Base-by-base conservation (phyloP, 2,329 filamentous ascomycete species). In the Ophiostoma fasciatum region DNA sequence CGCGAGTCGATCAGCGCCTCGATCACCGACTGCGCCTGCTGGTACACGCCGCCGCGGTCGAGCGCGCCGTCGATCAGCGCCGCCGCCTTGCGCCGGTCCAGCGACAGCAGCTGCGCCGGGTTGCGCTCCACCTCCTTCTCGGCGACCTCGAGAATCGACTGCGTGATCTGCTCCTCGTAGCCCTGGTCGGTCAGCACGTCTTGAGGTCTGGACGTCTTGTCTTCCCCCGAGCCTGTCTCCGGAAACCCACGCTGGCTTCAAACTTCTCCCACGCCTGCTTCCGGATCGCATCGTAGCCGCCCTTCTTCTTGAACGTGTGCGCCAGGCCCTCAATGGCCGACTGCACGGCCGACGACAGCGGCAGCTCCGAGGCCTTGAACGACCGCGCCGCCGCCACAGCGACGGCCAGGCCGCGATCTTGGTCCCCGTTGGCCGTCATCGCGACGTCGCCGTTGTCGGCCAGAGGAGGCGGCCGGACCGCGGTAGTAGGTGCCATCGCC, bases 241-340 rank as follows among this genome's bases (percentile, higher is more conserved):
- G n/a, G 17, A 18, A 13, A 46, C 68, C 39, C 66, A 83, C 79
- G 46, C 74, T 77, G 21, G 71, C 68, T 49, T 77, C 73, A 46
- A 83, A 82, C 39, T 81, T 75, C 31, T 80, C 72, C 70, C 81
- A 84, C 10, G 82, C 67, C 48, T 81, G 70, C 52, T 84, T 87
- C 42, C 82, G 74, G 44, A 87, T 70, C 12, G 68, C 62, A 56
- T 90, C 82, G 51, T 87, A 90, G 39, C 80, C 79, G 42, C 82
- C 82, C 56, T 83, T 84, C 60, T 87, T 88, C 58, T 87, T 87
- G 61, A 87, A 88, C 10, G 71, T 78, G 51, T 82, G 77, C n/a
- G 81, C 71, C 17, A 88, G 67, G 13, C 67, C 70, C 47, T 87
- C 81, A 38, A 88, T 83, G 2, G 78, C 75, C 2, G 71, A 68